Evolutionary conservation across 768 basidiomycete species (phyloP).

Genomic region (Botryobasidium botryosum): DNA sequence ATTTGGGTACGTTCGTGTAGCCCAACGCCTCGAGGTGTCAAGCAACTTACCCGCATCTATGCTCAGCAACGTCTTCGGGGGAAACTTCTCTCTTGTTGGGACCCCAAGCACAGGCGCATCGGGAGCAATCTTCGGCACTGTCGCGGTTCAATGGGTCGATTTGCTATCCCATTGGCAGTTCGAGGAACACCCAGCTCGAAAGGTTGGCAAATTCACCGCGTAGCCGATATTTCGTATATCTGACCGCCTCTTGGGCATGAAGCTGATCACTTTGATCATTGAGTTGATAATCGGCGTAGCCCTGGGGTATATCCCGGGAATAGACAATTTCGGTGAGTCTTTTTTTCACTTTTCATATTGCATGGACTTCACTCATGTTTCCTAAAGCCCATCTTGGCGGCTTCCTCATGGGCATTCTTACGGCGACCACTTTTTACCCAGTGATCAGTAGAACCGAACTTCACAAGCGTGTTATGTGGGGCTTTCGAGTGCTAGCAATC

Average conservation of each 20-base stretch:
- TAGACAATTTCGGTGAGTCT: constrained; percentile 57
- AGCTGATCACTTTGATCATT: constrained; percentile 72
- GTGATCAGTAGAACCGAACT: constrained; percentile 66
- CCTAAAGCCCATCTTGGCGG: constrained; percentile 90
- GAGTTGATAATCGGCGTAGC: constrained; percentile 79
- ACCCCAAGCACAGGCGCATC: constrained; percentile 81
- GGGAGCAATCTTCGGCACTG: constrained; percentile 81
- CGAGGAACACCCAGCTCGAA: constrained; percentile 63
- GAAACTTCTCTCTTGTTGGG: constrained; percentile 83
- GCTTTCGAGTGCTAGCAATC: constrained; percentile 51
- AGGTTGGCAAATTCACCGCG: no score
- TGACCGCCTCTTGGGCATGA: constrained; percentile 14
- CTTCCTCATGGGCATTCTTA: constrained; percentile 64
- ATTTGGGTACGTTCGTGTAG: constrained; percentile 77
- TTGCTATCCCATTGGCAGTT: constrained; percentile 86
- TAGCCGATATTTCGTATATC: no score
- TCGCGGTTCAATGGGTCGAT: constrained; percentile 71
- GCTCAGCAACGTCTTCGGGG: constrained; percentile 66
- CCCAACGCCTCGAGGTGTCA: constrained; percentile 4
- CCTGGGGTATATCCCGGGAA: constrained; percentile 34
- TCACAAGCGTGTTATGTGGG: constrained; percentile 57
- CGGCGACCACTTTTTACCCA: constrained; percentile 74
- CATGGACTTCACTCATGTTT: no score
- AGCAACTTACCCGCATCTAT: neutral
- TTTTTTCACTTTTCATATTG: neutral